Conservation (phyloP, 2,329 filamentous ascomycete genomes). For the Aureobasidium subglaciale region DNA sequence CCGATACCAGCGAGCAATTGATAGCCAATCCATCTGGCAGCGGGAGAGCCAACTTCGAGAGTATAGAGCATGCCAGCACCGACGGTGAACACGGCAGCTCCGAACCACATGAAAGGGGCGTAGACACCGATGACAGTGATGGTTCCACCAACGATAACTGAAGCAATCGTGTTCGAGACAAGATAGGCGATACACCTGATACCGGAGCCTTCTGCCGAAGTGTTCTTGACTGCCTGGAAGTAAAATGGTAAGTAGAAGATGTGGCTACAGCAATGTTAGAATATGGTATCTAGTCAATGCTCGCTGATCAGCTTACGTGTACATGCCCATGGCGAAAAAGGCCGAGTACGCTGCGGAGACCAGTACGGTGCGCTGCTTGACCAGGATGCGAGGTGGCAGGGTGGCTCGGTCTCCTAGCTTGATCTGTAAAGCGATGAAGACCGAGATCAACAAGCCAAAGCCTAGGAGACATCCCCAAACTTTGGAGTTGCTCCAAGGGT, state of each 20-base stretch:
- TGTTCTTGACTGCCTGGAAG: constrained; percentile 26
- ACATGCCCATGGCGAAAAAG: constrained; percentile 33
- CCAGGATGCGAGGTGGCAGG: constrained; percentile 22
- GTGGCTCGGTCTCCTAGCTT: constrained; percentile 21
- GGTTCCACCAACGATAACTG: constrained; percentile 20
- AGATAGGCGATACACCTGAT: constrained; percentile 48
- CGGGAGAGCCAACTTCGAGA: constrained; percentile 34
- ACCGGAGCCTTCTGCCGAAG: constrained; percentile 22
- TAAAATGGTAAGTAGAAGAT: constrained; percentile 32
- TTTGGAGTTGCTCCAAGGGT: constrained; percentile 27
- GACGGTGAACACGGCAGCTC: constrained; percentile 20
- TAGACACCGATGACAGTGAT: constrained; percentile 22
- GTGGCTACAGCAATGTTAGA: constrained; percentile 15
- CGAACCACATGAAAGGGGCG: constrained; percentile 20
- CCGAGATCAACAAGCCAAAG: neutral
- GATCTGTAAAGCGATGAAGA: constrained; percentile 19
- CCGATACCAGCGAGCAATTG: constrained; percentile 46
- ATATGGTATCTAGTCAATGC: neutral
- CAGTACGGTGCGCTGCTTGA: constrained; percentile 28
- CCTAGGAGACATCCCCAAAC: constrained; percentile 19
- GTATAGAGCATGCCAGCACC: constrained; percentile 24
- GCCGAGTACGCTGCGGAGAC: constrained; percentile 29
- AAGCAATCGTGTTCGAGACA: constrained; percentile 17
- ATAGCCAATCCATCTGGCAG: constrained; percentile 47
- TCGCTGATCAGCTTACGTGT: constrained; percentile 21